Evolutionary conservation across 371 early-diverging fungal genomes (phyloP).

Genomic region (Mucor piriformis): DNA sequence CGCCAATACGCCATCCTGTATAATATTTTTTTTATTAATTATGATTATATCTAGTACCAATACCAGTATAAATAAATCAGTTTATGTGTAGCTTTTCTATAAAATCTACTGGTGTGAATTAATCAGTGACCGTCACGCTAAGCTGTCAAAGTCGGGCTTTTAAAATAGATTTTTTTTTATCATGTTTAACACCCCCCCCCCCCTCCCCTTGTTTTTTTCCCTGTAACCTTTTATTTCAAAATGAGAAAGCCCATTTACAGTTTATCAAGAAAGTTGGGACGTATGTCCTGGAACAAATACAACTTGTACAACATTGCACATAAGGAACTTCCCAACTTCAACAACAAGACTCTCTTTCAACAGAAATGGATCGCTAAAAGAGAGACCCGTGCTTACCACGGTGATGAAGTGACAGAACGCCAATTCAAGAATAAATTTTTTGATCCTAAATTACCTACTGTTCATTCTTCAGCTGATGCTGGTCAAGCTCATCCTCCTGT

Average conservation of each 20-base stretch:
- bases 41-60: too few species aligned
- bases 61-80: too few species aligned
- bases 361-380: constrained; percentile 94
- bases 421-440: constrained; percentile 78
- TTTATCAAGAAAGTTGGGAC: constrained; percentile 73
- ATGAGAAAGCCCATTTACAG: constrained; percentile 61
- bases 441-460: constrained; percentile 72
- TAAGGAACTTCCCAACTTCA: constrained; percentile 60
- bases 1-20: too few species aligned
- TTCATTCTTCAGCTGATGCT: constrained; percentile 55
- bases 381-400: constrained; percentile 93
- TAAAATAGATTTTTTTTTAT: not conserved
- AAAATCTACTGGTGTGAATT: too few species aligned
- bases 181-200: constrained; percentile 1
- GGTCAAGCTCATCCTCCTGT: constrained; percentile 71
- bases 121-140: not conserved
- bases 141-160: not conserved
- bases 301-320: constrained; percentile 87
- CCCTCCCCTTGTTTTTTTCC: constrained; percentile 15
- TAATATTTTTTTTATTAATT: too few species aligned
- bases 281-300: constrained; percentile 94
- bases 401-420: constrained; percentile 84
- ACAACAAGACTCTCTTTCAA: constrained; percentile 86
- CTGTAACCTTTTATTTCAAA: not conserved
- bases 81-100: too few species aligned